A percentile compares a stretch with the other conserved stretches of the same genome.
phyloP scores from a whole-genome alignment of 2,329 filamentous ascomycete species.

The Alternaria gansuensis region DNA sequence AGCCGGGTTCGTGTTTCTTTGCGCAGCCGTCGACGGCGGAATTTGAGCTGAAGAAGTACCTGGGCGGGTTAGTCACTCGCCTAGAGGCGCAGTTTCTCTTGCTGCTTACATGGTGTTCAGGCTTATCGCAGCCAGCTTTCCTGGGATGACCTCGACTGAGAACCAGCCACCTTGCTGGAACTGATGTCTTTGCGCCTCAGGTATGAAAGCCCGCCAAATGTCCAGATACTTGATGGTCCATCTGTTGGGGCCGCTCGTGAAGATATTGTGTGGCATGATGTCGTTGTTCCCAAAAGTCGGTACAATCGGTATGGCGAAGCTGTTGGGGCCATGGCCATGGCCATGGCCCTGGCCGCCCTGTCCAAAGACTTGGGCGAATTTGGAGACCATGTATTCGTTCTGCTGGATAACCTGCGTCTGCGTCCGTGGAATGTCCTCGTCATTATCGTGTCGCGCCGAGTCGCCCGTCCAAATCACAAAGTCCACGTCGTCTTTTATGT shows the following conservation, averaged over 20 bases:
- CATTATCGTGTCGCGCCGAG: constrained; percentile 87
- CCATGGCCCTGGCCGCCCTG: constrained; percentile 56
- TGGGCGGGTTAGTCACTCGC: constrained; percentile 25
- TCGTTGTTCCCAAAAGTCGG: constrained; percentile 98
- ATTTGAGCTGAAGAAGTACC: constrained; percentile 92
- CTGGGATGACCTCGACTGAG: constrained; percentile 87
- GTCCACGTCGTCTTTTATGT: constrained; percentile 80
- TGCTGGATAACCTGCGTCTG: constrained; percentile 77
- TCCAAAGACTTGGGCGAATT: constrained; percentile 78
- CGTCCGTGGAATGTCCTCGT: constrained; percentile 79
- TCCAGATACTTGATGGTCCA: constrained; percentile 81
- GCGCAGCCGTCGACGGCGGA: constrained; percentile 92
- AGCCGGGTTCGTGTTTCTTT: constrained; percentile 81
- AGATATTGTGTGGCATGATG: constrained; percentile 95
- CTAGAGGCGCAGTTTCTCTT: too few relatives aligned
- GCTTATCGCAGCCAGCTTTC: constrained; percentile 86
- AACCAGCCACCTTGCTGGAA: constrained; percentile 97
- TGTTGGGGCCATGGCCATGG: constrained; percentile 57
- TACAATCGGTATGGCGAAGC: constrained; percentile 79
- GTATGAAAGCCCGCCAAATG: constrained; percentile 88
- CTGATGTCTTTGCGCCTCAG: constrained; percentile 87
- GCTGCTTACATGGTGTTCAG: constrained; percentile 78
- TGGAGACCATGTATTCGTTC: constrained; percentile 78
- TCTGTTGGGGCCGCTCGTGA: constrained; percentile 82
- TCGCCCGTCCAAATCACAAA: constrained; percentile 96